Conservation (phyloP, 768 basidiomycete species). For the Cystobasidium tubakii region DNA sequence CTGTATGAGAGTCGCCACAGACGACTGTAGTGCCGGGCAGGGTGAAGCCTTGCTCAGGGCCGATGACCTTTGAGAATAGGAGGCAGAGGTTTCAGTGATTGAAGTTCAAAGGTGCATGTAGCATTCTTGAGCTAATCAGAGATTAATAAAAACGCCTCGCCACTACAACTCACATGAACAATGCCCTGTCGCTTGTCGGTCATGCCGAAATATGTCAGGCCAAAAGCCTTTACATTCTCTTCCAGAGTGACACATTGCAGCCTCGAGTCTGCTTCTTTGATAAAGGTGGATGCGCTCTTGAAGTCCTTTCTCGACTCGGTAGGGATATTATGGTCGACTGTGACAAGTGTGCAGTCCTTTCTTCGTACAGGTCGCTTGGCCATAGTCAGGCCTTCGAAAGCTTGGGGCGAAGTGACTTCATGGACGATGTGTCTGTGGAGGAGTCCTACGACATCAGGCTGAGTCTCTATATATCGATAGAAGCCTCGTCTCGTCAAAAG, state of each 20-base stretch:
- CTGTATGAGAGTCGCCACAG: conserved; percentile 89
- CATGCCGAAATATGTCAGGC: conserved; percentile 85
- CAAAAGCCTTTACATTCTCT: conserved; percentile 85
- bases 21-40: conserved; percentile 57
- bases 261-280: conserved; percentile 72
- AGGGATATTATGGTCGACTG: conserved; percentile 42
- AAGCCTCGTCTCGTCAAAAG: too few species aligned
- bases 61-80: conserved; percentile 65
- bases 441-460: not conserved
- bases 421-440: conserved; percentile 61
- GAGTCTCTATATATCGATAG: too few species aligned
- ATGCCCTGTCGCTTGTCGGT: conserved; percentile 77
- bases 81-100: conserved; percentile 58
- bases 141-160: not conserved
- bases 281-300: conserved; percentile 65
- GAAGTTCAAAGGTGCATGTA: not conserved
- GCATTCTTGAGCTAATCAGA: not conserved
- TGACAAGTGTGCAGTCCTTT: conserved; percentile 56
- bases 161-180: conserved; percentile 45
- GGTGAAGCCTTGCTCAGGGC: conserved; percentile 89
- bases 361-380: conserved; percentile 71
- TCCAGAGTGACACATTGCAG: conserved; percentile 77
- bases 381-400: conserved; percentile 52
- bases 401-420: conserved; percentile 90
- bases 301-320: conserved; percentile 52